Base-by-base conservation (phyloP, 176 grass and related monocot species). In the Oryza australiensis region DNA sequence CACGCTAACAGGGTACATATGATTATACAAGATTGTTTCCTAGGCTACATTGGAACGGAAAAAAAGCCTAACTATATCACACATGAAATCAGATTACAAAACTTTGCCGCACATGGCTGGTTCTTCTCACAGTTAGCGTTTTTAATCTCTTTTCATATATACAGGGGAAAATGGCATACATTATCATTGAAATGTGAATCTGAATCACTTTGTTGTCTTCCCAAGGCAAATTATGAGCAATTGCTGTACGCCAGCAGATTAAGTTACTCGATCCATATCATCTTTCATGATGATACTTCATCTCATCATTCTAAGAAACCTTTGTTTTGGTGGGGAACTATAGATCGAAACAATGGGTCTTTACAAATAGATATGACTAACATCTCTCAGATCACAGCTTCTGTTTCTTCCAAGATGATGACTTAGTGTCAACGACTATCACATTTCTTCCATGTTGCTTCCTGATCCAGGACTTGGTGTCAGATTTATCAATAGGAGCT, bases 401-500 rank as follows among this genome's bases (percentile, higher is more conserved):
- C 75, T 80, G 75, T 64, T 73, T 90, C 83, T 88, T 88, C 65
- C 32, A 79, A 65, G 81, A 68, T 11, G 85, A 72, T 6, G 82
- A 67, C 30, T 75, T 57, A 5, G 45, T 83, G 80, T 59, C 82
- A 1, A 85, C 27, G 32, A 74, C 71, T 5, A 88, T 40, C n/a
- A 86, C 55, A 46, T 42, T 74, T 81, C 64, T 76, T 63, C 51
- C 51, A 55, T 46, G 26, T 67, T 81, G 80, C 27, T 37, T 87
- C 82, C 72, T 38, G 20, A 76, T 88, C 85, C 82, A 88, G 53
- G 35, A 70, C 72, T 41, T 78, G 8, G 49, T 30, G 26, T 65
- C 84, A 71, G 59, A 80, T 22, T 53, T 62, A 70, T 78, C 63
- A 30, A 46, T 27, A 26, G 69, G 55, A 70, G 64, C 30, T 46